Conservation (phyloP, 1,284 basidiomycete genomes). For the Phlebopus sp. region DNA sequence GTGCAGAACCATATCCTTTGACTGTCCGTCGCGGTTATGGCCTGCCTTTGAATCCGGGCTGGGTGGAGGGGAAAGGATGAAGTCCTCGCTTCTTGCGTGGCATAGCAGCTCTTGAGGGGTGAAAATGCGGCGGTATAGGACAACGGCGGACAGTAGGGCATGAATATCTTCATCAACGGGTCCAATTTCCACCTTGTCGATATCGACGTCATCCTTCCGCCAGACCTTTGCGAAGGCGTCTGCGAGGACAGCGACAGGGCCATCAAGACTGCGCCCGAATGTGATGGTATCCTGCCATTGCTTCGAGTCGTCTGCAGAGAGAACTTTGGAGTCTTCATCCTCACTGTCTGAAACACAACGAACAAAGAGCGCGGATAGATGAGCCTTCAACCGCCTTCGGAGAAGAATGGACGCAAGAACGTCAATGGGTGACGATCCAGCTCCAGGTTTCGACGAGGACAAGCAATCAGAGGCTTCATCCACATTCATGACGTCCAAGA, state of each 20-base stretch:
- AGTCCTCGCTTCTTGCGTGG: constrained; percentile 17
- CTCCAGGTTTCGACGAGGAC: constrained; percentile 13
- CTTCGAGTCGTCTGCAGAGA: constrained; percentile 26
- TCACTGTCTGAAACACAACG: constrained; percentile 39
- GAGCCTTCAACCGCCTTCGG: constrained; percentile 46
- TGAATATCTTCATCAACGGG: constrained; percentile 42
- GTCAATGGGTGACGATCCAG: constrained; percentile 41
- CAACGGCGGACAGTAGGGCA: constrained; percentile 51
- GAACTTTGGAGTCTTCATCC: constrained; percentile 11
- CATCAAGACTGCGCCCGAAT: constrained; percentile 60
- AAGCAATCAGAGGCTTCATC: constrained; percentile 47
- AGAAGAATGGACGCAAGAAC: constrained; percentile 49
- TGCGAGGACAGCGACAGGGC: constrained; percentile 50
- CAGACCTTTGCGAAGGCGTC: constrained; percentile 54
- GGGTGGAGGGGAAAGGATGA: constrained; percentile 56
- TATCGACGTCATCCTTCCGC: constrained; percentile 32
- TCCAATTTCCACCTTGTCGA: constrained; percentile 23
- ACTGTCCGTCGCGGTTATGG: constrained; percentile 7
- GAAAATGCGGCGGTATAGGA: constrained; percentile 60
- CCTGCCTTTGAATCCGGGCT: constrained; percentile 38
- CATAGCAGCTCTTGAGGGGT: constrained; percentile 35
- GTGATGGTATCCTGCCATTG: constrained; percentile 46
- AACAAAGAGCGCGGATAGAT: constrained; percentile 52
- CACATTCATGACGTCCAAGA: constrained; percentile 49
- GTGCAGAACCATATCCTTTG: constrained; percentile 39